Percentiles rank a stretch among this genome's conserved stretches.
Evolutionary conservation across 495 filamentous ascomycete species (phyloP).

Genomic region (Xeromyces bisporus): DNA sequence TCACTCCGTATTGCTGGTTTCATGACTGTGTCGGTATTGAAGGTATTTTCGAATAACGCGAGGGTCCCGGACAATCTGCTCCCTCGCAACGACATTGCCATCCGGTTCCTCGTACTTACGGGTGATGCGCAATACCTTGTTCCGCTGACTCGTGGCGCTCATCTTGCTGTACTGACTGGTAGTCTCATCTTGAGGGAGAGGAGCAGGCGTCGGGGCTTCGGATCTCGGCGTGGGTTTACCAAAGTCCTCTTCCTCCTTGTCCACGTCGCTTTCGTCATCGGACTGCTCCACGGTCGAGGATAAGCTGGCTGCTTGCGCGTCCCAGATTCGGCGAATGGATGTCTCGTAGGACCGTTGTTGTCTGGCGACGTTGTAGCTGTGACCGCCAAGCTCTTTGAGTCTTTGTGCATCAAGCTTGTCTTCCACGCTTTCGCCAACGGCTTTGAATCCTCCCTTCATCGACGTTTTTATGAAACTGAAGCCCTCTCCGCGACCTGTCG

Average conservation of each 20-base stretch:
- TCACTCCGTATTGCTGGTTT: slow-evolving; percentile 51
- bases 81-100: slow-evolving; percentile 41
- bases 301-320: slow-evolving; percentile 63
- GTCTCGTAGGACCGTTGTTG: slow-evolving; percentile 83
- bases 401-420: slow-evolving; percentile 72
- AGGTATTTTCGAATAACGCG: slow-evolving; percentile 55
- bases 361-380: slow-evolving; percentile 89
- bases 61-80: slow-evolving; percentile 51
- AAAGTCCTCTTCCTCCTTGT: slow-evolving; percentile 48
- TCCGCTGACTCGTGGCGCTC: slow-evolving; percentile 48
- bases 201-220: slow-evolving; percentile 40
- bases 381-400: slow-evolving; percentile 77
- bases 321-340: slow-evolving; percentile 79
- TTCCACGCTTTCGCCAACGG: slow-evolving; percentile 69
- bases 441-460: slow-evolving; percentile 97
- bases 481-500: slow-evolving; percentile 81
- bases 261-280: slow-evolving; percentile 46
- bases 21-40: slow-evolving; percentile 33
- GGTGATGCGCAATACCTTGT: slow-evolving; percentile 61
- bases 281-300: slow-evolving; percentile 45
- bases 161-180: slow-evolving; percentile 72
- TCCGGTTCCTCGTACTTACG: slow-evolving; percentile 43
- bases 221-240: slow-evolving; percentile 44
- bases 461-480: slow-evolving; percentile 93
- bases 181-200: slow-evolving; percentile 47